phyloP scores from a whole-genome alignment of 371 early-diverging fungal genomes.

The Zopfochytrium polystomum region DNA sequence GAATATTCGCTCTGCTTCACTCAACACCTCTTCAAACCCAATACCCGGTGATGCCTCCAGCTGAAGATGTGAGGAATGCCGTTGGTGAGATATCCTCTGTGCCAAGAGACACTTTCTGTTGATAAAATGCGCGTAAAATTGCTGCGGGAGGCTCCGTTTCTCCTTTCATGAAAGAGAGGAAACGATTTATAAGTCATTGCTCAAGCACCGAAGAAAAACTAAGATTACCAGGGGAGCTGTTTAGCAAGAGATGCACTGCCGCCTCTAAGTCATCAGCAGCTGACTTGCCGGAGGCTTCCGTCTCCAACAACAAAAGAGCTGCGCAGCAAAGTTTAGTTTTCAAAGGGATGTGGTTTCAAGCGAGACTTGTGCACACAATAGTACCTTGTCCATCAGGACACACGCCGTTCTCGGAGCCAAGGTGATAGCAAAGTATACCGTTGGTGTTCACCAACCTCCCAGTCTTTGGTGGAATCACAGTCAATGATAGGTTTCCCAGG shows the following conservation, averaged over 20 bases:
- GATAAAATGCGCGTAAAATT: background rate
- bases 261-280: slow-evolving; percentile 30
- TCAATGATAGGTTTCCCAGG: background rate
- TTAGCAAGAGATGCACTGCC: slow-evolving; percentile 11
- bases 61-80: slow-evolving; percentile 46
- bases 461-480: slow-evolving; percentile 47
- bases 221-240: background rate
- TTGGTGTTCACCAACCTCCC: too few relatives aligned
- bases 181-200: slow-evolving; percentile 9
- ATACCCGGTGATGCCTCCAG: slow-evolving; percentile 43
- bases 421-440: slow-evolving; percentile 53
- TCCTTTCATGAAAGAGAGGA: background rate
- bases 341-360: slow-evolving; percentile 33
- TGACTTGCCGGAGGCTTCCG: slow-evolving; percentile 3
- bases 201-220: background rate
- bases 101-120: slow-evolving; percentile 16
- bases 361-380: slow-evolving; percentile 56
- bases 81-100: slow-evolving; percentile 33
- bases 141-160: background rate
- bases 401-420: slow-evolving; percentile 57
- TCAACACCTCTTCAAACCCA: slow-evolving; percentile 29
- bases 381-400: slow-evolving; percentile 49
- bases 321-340: background rate
- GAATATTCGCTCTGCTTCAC: slow-evolving; percentile 17
- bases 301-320: slow-evolving; percentile 21